Evolutionary conservation across 2,329 filamentous ascomycete species (phyloP).

Genomic region (Aspergillus quadricinctus): DNA sequence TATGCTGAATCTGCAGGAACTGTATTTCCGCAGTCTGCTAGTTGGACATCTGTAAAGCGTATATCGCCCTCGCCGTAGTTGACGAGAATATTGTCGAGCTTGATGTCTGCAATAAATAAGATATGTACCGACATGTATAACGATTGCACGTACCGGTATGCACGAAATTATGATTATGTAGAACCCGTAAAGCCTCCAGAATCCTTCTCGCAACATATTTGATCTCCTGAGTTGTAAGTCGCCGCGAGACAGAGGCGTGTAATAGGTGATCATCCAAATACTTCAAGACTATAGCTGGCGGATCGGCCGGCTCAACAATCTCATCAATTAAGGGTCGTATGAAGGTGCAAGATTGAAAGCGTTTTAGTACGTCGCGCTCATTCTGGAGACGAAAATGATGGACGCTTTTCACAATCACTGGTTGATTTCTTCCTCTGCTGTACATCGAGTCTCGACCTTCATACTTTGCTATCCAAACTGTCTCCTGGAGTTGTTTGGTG

Average conservation of each 20-base stretch:
- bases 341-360: slow-evolving; percentile 8
- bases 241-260: slow-evolving; percentile 12
- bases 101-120: slow-evolving; percentile 25
- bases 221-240: slow-evolving; percentile 16
- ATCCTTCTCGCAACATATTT: slow-evolving; percentile 14
- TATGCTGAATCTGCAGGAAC: slow-evolving; percentile 12
- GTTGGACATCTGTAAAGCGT: slow-evolving; percentile 19
- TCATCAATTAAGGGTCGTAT: slow-evolving; percentile 15
- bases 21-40: slow-evolving; percentile 19
- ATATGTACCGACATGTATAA: too few species aligned
- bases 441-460: not conserved
- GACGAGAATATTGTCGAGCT: slow-evolving; percentile 20
- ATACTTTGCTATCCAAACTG: slow-evolving; percentile 5
- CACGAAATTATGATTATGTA: slow-evolving; percentile 15
- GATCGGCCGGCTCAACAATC: slow-evolving; percentile 6
- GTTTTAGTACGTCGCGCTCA: slow-evolving; percentile 11
- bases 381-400: slow-evolving; percentile 12
- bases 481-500: slow-evolving; percentile 4
- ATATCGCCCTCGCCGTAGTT: slow-evolving; percentile 12
- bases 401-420: slow-evolving; percentile 15
- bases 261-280: slow-evolving; percentile 22
- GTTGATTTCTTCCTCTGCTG: slow-evolving; percentile 8
- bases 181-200: slow-evolving; percentile 10
- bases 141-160: slow-evolving; percentile 16
- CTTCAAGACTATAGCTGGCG: slow-evolving; percentile 17